These are phyloP conservation scores for Capsicum pubescens DNA, from an alignment of 257 asterid genomes.

Conservation along the genomic window DNA sequence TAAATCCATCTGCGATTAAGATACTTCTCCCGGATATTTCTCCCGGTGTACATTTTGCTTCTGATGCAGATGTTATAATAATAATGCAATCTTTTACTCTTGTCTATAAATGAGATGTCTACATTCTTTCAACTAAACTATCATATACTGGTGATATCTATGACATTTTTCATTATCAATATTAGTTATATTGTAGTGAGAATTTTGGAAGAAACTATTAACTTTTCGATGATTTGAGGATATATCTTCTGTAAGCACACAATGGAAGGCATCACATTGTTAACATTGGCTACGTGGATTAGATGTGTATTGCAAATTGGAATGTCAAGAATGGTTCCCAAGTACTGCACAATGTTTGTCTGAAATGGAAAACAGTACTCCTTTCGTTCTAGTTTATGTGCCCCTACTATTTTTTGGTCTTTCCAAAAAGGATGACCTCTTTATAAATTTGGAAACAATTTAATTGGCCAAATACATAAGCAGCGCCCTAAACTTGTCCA, in stretches of 20 bases:
- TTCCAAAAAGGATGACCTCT: neutral
- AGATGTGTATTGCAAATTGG: neutral
- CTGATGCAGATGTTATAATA: neutral
- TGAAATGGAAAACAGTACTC: neutral
- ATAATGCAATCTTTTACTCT: neutral
- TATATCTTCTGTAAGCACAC: neutral
- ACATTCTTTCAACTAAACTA: neutral
- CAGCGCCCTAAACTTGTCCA: neutral
- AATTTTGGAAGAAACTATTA: neutral
- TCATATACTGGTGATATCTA: slow-evolving; percentile 5
- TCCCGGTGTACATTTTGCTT: neutral
- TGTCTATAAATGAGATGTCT: neutral
- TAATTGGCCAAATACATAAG: neutral
- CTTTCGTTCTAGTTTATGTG: neutral
- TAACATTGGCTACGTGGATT: neutral
- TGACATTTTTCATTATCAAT: neutral
- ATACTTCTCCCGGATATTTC: slow-evolving; percentile 25
- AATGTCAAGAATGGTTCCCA: slow-evolving; percentile 18
- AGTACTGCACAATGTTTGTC: neutral
- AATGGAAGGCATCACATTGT: neutral
- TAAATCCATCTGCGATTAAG: slow-evolving; percentile 14
- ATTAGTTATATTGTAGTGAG: neutral
- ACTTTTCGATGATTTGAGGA: neutral
- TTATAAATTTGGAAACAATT: slow-evolving; percentile 2
- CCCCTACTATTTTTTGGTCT: neutral